Evolutionary conservation across 192 early-diverging fungal species (phyloP).

Genomic region (Backusella psychrophila): DNA sequence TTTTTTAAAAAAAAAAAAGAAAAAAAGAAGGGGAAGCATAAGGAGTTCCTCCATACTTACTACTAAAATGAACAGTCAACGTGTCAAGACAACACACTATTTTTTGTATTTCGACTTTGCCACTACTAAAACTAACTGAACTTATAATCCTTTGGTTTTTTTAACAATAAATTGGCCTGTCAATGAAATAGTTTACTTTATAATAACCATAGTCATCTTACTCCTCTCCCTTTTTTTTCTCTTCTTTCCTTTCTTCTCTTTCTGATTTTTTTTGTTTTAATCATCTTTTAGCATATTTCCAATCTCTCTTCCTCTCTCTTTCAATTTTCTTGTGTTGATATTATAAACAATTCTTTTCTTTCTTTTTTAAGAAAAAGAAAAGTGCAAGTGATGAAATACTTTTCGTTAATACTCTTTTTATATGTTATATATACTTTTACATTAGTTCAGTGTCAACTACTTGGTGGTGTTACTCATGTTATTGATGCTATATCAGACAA

Average conservation of each 20-base stretch:
- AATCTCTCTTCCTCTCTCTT: neutral
- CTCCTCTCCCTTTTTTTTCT: neutral
- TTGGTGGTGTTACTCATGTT: neutral
- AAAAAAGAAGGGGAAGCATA: neutral
- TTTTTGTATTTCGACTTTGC: neutral
- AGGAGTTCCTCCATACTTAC: neutral
- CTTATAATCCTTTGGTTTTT: neutral
- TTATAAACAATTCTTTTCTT: neutral
- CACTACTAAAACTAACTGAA: neutral
- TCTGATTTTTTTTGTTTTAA: neutral
- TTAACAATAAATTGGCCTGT: conserved; percentile 6
- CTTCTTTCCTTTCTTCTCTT: neutral
- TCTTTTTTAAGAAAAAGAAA: neutral
- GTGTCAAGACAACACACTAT: conserved; percentile 5
- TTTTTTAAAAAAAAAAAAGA: neutral
- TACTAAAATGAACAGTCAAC: neutral
- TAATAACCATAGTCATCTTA: neutral
- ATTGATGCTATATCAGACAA: neutral
- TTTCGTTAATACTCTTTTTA: neutral
- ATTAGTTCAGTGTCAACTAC: neutral
- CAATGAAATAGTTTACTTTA: conserved; percentile 6
- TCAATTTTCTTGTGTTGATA: neutral
- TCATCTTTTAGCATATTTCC: neutral
- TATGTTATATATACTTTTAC: neutral
- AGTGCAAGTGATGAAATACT: neutral